A percentile compares a stretch with the other conserved stretches of the same genome.
phyloP scores from a whole-genome alignment of 129 eudicot genomes.

The Rutidosis leptorrhynchoides region DNA sequence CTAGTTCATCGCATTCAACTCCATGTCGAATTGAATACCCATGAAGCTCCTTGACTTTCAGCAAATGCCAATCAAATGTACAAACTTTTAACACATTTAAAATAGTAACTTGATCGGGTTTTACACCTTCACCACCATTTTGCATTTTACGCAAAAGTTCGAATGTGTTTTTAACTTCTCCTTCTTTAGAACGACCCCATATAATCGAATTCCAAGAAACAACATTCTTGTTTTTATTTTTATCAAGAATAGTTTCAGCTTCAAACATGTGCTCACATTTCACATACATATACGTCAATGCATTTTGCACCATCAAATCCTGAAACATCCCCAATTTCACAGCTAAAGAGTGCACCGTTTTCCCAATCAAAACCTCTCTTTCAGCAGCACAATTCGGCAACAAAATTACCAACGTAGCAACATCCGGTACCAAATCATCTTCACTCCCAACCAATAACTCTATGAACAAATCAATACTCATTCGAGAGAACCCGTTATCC shows the following conservation, averaged over 20 bases:
- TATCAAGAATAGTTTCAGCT: constrained; percentile 38
- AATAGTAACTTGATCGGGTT: constrained; percentile 47
- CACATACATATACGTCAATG: constrained; percentile 59
- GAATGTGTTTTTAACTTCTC: constrained; percentile 39
- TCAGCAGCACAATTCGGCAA: constrained; percentile 46
- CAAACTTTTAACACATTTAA: constrained; percentile 47
- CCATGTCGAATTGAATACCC: constrained; percentile 52
- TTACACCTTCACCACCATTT: constrained; percentile 9
- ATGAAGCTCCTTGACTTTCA: constrained; percentile 56
- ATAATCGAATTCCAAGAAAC: constrained; percentile 73
- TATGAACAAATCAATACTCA: constrained; percentile 38
- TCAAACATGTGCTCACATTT: constrained; percentile 47
- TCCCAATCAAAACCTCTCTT: constrained; percentile 37
- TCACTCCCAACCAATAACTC: constrained; percentile 27
- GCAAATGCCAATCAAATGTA: constrained; percentile 23
- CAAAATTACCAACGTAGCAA: constrained; percentile 48
- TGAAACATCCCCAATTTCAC: constrained; percentile 45
- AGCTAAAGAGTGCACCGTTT: constrained; percentile 40
- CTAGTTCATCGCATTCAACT: constrained; percentile 35
- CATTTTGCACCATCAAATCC: constrained; percentile 51
- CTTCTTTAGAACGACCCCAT: constrained; percentile 48
- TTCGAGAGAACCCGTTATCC: constrained; percentile 27
- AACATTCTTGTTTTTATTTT: constrained; percentile 39
- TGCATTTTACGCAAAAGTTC: constrained; percentile 45
- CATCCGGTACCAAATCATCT: constrained; percentile 41